Evolutionary conservation across 306 rosid species (phyloP).

Genomic region (Oxytropis ochrocephala): DNA sequence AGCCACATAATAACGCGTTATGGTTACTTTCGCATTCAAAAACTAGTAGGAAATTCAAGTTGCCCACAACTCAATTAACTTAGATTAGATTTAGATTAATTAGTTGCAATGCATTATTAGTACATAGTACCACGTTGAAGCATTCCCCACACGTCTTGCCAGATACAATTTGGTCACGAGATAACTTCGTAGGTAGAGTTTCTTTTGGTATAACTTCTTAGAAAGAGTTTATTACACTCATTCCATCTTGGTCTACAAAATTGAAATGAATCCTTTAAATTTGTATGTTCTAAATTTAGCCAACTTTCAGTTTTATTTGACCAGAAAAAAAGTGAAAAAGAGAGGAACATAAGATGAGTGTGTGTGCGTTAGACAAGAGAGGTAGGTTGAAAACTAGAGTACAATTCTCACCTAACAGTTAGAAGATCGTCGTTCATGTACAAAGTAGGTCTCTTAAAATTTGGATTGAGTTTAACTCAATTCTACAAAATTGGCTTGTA

Average conservation of each 20-base stretch:
- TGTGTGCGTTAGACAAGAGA: too few relatives aligned
- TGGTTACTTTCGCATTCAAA: conserved; percentile 8
- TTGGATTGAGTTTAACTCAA: too few relatives aligned
- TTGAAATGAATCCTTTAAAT: too few relatives aligned
- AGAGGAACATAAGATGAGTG: too few relatives aligned
- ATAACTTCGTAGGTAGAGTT: neutral
- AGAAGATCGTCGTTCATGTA: too few relatives aligned
- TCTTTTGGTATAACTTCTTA: neutral
- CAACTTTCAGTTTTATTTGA: too few relatives aligned
- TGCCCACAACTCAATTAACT: conserved; percentile 23
- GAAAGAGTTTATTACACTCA: neutral
- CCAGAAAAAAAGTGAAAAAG: too few relatives aligned
- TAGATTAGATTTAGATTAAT: conserved; percentile 13
- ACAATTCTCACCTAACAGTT: too few relatives aligned
- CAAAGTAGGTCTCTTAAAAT: too few relatives aligned
- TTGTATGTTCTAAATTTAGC: too few relatives aligned
- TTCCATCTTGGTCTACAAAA: neutral
- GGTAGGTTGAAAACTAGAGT: too few relatives aligned
- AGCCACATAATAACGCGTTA: conserved; percentile 27
- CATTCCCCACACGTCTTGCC: conserved; percentile 42
- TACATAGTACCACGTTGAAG: conserved; percentile 17
- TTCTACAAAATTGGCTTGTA: too few relatives aligned
- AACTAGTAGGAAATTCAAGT: neutral
- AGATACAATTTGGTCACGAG: neutral
- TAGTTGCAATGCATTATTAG: conserved; percentile 2